Evolutionary conservation across 1,139 yeast species (phyloP).

Genomic region (Geotrichum citri-aurantii): DNA sequence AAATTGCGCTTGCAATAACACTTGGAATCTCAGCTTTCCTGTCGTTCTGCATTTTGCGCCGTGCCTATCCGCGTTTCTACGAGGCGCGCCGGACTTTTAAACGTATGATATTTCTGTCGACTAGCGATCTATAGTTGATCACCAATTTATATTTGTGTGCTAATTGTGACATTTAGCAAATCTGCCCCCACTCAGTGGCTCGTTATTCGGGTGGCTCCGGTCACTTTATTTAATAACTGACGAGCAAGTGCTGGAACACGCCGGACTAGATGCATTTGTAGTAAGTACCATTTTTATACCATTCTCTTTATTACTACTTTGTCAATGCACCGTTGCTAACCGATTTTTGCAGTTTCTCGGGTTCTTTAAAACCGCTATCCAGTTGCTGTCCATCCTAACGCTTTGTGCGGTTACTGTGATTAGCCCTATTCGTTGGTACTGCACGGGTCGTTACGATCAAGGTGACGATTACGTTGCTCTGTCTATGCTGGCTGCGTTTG

Average conservation of each 20-base stretch:
- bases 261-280: conserved; percentile 92
- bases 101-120: conserved; percentile 23
- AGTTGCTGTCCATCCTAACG: conserved; percentile 51
- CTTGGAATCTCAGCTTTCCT: conserved; percentile 61
- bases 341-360: conserved; percentile 39
- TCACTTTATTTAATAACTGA: conserved; percentile 61
- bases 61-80: conserved; percentile 64
- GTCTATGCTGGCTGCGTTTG: neutral
- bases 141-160: conserved; percentile 23
- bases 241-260: conserved; percentile 71
- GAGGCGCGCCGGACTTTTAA: conserved; percentile 45
- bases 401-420: conserved; percentile 59
- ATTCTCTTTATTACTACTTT: neutral
- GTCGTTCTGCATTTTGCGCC: conserved; percentile 57
- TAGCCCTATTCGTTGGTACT: conserved; percentile 66
- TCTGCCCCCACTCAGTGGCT: conserved; percentile 42
- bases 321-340: neutral
- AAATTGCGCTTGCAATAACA: conserved; percentile 48
- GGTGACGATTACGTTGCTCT: conserved; percentile 38
- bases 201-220: conserved; percentile 75
- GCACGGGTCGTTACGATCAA: conserved; percentile 63
- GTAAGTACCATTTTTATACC: conserved; percentile 5
- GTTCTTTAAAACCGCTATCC: conserved; percentile 75
- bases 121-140: no score
- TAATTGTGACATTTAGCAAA: conserved; percentile 40